Evolutionary conservation across 1,284 basidiomycete species (phyloP).

Genomic region (Trichosporon inkin): DNA sequence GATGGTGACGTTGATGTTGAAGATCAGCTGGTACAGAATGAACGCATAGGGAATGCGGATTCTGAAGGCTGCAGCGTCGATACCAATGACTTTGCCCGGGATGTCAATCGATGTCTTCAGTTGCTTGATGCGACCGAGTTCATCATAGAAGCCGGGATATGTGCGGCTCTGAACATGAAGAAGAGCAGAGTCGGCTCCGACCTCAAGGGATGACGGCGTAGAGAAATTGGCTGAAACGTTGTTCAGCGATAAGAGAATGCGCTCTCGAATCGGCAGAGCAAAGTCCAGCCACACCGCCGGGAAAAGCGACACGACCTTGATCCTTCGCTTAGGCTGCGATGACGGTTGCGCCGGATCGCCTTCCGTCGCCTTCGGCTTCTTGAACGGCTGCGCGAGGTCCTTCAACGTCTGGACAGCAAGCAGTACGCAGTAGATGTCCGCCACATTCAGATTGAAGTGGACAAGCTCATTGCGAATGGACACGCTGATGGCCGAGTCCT

Average conservation of each 20-base stretch:
- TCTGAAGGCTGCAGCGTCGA: slow-evolving; percentile 61
- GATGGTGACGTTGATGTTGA: slow-evolving; percentile 61
- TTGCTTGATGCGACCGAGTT: slow-evolving; percentile 63
- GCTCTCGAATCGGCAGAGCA: slow-evolving; percentile 46
- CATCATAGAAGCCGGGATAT: slow-evolving; percentile 64
- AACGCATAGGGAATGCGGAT: slow-evolving; percentile 77
- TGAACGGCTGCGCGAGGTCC: slow-evolving; percentile 13
- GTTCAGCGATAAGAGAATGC: slow-evolving; percentile 36
- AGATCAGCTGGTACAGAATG: slow-evolving; percentile 66
- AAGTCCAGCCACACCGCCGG: slow-evolving; percentile 37
- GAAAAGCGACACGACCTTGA: slow-evolving; percentile 35
- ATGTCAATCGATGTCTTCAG: slow-evolving; percentile 55
- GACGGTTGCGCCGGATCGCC: background rate
- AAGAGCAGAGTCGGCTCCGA: slow-evolving; percentile 47
- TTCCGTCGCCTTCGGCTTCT: background rate
- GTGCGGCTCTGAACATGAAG: slow-evolving; percentile 53
- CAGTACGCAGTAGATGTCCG: slow-evolving; percentile 69
- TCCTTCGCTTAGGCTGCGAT: slow-evolving; percentile 17
- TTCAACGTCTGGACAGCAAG: slow-evolving; percentile 58
- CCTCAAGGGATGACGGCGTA: slow-evolving; percentile 23
- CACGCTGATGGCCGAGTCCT: slow-evolving; percentile 25
- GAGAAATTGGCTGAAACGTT: slow-evolving; percentile 28
- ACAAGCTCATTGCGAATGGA: slow-evolving; percentile 33
- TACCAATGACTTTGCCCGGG: slow-evolving; percentile 18
- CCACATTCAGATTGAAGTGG: slow-evolving; percentile 59